These are phyloP conservation scores for Exophiala phaeomuriformis DNA, from an alignment of 2,329 filamentous ascomycete species.

Conservation along the genomic window DNA sequence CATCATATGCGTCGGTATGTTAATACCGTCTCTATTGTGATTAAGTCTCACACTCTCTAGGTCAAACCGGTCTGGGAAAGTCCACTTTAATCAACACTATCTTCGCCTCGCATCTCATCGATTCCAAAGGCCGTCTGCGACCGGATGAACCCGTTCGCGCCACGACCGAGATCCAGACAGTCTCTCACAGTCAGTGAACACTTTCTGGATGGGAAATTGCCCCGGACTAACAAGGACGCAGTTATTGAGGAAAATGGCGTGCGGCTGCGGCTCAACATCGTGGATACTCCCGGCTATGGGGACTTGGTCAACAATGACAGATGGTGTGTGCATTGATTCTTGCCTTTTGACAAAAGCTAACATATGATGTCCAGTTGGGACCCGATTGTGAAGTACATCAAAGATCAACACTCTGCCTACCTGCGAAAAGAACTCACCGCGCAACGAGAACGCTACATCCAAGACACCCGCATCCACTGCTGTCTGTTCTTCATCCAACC, in stretches of 20 bases:
- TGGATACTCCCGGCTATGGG: conserved; percentile 96
- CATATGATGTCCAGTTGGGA: conserved; percentile 61
- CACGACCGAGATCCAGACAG: conserved; percentile 96
- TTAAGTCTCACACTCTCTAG: conserved; percentile 43
- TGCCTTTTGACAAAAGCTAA: not conserved
- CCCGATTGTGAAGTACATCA: conserved; percentile 99
- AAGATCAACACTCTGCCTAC: conserved; percentile 99
- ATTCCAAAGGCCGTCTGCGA: conserved; percentile 90
- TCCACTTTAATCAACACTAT: conserved; percentile 99
- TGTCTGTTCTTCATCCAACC: conserved; percentile 99
- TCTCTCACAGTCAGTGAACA: conserved; percentile 65
- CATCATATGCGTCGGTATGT: conserved; percentile 96
- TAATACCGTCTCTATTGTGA: not conserved
- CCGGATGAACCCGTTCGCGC: conserved; percentile 90
- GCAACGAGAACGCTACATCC: conserved; percentile 97
- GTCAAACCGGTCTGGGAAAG: conserved; percentile 97
- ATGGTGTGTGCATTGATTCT: conserved; percentile 49
- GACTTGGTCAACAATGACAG: conserved; percentile 99
- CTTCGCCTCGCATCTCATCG: conserved; percentile 98
- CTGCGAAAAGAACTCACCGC: conserved; percentile 98
- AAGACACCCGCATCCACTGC: conserved; percentile 98
- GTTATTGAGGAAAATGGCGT: conserved; percentile 99
- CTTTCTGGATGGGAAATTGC: conserved; percentile 9
- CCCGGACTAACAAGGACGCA: conserved; percentile 28
- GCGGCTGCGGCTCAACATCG: conserved; percentile 93